Conservation (phyloP, 345 rosid genomes). For the Clarkia xantiana region DNA sequence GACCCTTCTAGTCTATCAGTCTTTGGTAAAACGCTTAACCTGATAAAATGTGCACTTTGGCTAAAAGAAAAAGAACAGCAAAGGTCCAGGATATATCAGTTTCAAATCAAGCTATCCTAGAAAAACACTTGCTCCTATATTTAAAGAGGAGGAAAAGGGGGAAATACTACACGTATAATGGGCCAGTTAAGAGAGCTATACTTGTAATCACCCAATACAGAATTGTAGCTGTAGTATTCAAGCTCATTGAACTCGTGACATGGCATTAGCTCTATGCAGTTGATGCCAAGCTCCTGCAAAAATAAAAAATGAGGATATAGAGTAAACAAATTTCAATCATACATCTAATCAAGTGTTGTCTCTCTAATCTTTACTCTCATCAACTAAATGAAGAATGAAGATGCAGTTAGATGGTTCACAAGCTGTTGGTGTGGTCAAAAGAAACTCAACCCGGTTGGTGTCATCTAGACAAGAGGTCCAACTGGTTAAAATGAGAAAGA, state of each 20-base stretch:
- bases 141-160: background rate
- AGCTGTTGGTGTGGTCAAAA: too few species aligned
- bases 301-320: background rate
- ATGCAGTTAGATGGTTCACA: too few species aligned
- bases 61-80: background rate
- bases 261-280: slow-evolving; percentile 94
- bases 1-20: too few species aligned
- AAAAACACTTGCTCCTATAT: background rate
- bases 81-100: background rate
- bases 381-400: background rate
- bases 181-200: slow-evolving; percentile 16
- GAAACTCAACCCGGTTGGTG: too few species aligned
- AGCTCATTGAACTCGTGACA: slow-evolving; percentile 96
- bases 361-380: background rate
- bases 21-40: too few species aligned
- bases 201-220: slow-evolving; percentile 68
- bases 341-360: background rate
- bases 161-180: background rate
- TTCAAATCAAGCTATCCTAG: background rate
- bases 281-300: slow-evolving; percentile 87
- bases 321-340: background rate
- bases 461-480: too few species aligned
- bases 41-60: background rate
- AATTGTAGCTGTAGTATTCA: slow-evolving; percentile 79
- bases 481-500: too few species aligned